Conservation (phyloP, 495 filamentous ascomycete genomes). For the Cairneyella variabilis region DNA sequence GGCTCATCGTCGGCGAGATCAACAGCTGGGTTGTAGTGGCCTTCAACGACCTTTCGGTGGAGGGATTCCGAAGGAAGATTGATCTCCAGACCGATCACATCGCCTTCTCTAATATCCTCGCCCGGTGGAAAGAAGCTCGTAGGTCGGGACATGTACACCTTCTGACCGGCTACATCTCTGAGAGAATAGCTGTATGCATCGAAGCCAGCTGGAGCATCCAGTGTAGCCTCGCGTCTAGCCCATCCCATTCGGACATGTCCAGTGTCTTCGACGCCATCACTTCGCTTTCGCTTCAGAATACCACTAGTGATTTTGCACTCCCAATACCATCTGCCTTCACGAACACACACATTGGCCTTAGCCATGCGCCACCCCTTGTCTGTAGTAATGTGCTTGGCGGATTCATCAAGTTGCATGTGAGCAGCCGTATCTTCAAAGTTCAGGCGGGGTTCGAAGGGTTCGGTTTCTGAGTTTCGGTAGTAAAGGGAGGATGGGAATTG, state of each 20-base stretch:
- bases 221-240: slow-evolving; percentile 81
- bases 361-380: slow-evolving; percentile 81
- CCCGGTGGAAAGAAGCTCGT: slow-evolving; percentile 78
- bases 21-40: slow-evolving; percentile 78
- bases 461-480: slow-evolving; percentile 82
- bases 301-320: slow-evolving; percentile 83
- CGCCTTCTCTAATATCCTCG: slow-evolving; percentile 71
- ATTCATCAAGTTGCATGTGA: slow-evolving; percentile 63
- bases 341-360: slow-evolving; percentile 82
- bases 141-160: slow-evolving; percentile 88
- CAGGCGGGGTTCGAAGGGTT: slow-evolving; percentile 75
- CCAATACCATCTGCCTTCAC: slow-evolving; percentile 92
- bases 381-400: slow-evolving; percentile 60
- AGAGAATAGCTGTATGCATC: slow-evolving; percentile 97
- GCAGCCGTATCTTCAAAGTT: slow-evolving; percentile 89
- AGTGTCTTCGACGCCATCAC: slow-evolving; percentile 20
- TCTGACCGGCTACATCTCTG: slow-evolving; percentile 82
- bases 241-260: slow-evolving; percentile 90
- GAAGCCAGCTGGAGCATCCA: slow-evolving; percentile 91
- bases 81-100: slow-evolving; percentile 94
- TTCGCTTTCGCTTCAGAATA: slow-evolving; percentile 34
- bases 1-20: slow-evolving; percentile 60
- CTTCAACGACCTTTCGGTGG: slow-evolving; percentile 84
- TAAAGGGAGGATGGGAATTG: slow-evolving; percentile 82
- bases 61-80: slow-evolving; percentile 77